Conservation (phyloP, 148 eudicot genomes). For the Vaccinium myrtillus region DNA sequence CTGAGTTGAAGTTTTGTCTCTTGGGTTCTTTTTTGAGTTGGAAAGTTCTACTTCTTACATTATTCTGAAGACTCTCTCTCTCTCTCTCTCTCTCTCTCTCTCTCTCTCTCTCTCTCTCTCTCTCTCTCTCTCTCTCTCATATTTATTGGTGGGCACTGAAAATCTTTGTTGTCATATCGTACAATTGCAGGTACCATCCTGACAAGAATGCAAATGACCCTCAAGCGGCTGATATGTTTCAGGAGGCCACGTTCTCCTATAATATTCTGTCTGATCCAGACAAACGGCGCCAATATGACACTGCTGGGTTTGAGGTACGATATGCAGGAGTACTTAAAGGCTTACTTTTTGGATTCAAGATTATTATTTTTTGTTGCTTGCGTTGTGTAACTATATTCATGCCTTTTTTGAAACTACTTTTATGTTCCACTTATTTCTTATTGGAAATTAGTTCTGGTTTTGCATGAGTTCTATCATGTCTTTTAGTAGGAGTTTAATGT, state of each 20-base stretch:
- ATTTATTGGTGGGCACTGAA: neutral
- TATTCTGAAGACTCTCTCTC: neutral
- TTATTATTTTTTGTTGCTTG: neutral
- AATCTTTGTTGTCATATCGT: slow-evolving; percentile 17
- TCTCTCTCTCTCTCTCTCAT: neutral
- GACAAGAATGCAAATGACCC: slow-evolving; percentile 97
- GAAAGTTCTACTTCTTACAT: neutral
- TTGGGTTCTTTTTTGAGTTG: neutral
- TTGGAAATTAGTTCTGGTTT: neutral
- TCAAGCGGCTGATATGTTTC: slow-evolving; percentile 88
- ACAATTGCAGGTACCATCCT: slow-evolving; percentile 77
- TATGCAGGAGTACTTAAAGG: neutral
- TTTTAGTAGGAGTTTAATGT: neutral
- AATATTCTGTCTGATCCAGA: slow-evolving; percentile 89
- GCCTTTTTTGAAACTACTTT: neutral
- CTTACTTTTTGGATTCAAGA: neutral
- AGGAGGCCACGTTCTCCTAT: slow-evolving; percentile 89
- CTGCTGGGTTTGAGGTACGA: slow-evolving; percentile 91
- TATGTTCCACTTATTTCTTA: neutral
- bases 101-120: neutral
- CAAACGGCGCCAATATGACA: slow-evolving; percentile 85
- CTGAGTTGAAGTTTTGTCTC: neutral
- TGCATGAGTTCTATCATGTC: neutral
- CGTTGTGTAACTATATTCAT: neutral
- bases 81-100: neutral